These are phyloP conservation scores for Boechera divaricarpa DNA, from an alignment of 345 rosid genomes.

Conservation along the genomic window DNA sequence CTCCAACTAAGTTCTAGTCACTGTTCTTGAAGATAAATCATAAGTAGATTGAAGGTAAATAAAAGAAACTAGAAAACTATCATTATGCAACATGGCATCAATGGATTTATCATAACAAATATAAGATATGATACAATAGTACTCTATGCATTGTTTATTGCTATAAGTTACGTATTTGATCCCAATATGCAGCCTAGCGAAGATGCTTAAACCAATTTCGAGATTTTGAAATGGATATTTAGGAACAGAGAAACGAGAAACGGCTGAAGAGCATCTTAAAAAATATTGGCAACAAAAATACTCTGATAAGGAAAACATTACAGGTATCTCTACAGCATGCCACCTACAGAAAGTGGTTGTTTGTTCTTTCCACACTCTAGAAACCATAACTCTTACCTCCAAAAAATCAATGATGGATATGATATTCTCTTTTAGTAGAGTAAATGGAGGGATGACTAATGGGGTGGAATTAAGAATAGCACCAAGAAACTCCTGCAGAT, in stretches of 20 bases:
- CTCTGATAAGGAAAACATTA: background rate
- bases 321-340: constrained; percentile 28
- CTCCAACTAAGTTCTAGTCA: constrained; percentile 23
- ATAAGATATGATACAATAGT: constrained; percentile 4
- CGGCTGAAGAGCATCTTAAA: background rate
- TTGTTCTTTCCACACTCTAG: constrained; percentile 1
- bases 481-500: constrained; percentile 87
- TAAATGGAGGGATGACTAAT: constrained; percentile 70
- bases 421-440: constrained; percentile 55
- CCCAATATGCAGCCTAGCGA: constrained; percentile 31
- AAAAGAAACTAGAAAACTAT: constrained; percentile 33
- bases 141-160: constrained; percentile 1
- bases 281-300: constrained; percentile 8
- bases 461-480: constrained; percentile 73
- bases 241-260: constrained; percentile 23
- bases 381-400: constrained; percentile 59
- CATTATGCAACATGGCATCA: constrained; percentile 19
- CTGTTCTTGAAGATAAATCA: constrained; percentile 7
- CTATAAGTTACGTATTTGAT: constrained; percentile 23
- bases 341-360: constrained; percentile 11
- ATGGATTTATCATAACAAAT: constrained; percentile 3
- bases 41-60: constrained; percentile 6
- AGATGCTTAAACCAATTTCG: constrained; percentile 19
- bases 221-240: constrained; percentile 9
- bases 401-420: constrained; percentile 60